These are phyloP conservation scores for Lophium mytilinum DNA, from an alignment of 495 filamentous ascomycete species.

Conservation along the genomic window DNA sequence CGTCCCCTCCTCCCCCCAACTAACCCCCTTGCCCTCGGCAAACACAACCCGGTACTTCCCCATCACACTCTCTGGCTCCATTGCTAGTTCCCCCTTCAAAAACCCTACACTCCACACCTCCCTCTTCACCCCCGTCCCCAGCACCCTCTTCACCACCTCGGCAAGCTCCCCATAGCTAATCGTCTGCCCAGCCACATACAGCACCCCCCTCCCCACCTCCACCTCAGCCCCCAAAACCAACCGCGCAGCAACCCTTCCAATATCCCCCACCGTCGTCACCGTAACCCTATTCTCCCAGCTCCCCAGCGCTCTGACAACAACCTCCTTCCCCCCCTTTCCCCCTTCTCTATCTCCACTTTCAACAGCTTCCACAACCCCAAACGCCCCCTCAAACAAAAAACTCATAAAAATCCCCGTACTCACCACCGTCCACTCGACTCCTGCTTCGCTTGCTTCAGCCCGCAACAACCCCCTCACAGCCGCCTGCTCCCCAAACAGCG, in stretches of 20 bases:
- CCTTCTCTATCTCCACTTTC: not conserved
- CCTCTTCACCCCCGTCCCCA: slow-evolving; percentile 33
- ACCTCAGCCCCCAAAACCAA: slow-evolving; percentile 33
- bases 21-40: slow-evolving; percentile 48
- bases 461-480: slow-evolving; percentile 47
- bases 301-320: slow-evolving; percentile 44
- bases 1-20: slow-evolving; percentile 43
- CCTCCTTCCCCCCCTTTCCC: slow-evolving; percentile 8
- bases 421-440: slow-evolving; percentile 49
- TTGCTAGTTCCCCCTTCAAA: slow-evolving; percentile 36
- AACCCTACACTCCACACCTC: slow-evolving; percentile 39
- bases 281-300: slow-evolving; percentile 49
- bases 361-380: slow-evolving; percentile 46
- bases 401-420: slow-evolving; percentile 57
- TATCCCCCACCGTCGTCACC: slow-evolving; percentile 50
- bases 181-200: slow-evolving; percentile 54
- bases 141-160: slow-evolving; percentile 39
- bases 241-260: slow-evolving; percentile 49
- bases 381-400: slow-evolving; percentile 51
- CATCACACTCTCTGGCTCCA: slow-evolving; percentile 42
- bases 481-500: slow-evolving; percentile 54
- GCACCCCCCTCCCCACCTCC: slow-evolving; percentile 29
- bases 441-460: slow-evolving; percentile 29
- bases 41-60: slow-evolving; percentile 55
- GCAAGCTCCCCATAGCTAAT: slow-evolving; percentile 46